Conservation (phyloP, 1,139 yeast genomes). For the Eremothecium cymbalariae region DNA sequence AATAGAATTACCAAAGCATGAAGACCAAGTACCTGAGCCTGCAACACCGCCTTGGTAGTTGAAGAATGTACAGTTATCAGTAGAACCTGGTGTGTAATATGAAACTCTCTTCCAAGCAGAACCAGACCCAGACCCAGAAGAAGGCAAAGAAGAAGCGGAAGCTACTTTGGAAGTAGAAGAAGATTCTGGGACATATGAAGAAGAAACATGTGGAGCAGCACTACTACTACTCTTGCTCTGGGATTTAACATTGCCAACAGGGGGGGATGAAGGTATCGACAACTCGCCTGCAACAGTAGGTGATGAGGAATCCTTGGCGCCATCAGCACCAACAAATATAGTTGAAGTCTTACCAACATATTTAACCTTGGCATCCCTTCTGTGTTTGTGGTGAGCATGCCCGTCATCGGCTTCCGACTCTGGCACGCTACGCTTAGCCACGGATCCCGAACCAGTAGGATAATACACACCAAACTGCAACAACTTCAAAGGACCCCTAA, state of each 20-base stretch:
- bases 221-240: too few relatives aligned
- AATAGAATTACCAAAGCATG: conserved; percentile 80
- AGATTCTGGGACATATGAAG: conserved; percentile 28
- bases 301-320: conserved; percentile 11
- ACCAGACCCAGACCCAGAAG: conserved; percentile 31
- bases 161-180: conserved; percentile 27
- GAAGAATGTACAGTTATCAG: conserved; percentile 71
- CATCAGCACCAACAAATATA: conserved; percentile 34
- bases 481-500: conserved; percentile 84
- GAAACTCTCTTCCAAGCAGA: conserved; percentile 71
- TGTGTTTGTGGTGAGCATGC: conserved; percentile 9
- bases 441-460: conserved; percentile 35
- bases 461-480: conserved; percentile 72
- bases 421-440: conserved; percentile 35
- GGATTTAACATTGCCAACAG: too few relatives aligned
- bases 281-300: too few relatives aligned
- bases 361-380: conserved; percentile 42
- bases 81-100: conserved; percentile 57
- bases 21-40: conserved; percentile 81
- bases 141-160: conserved; percentile 30
- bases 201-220: too few relatives aligned
- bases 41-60: conserved; percentile 70
- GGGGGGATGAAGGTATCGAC: too few relatives aligned
- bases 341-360: conserved; percentile 68
- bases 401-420: conserved; percentile 21